Conservation (phyloP, 148 eudicot species). For the Limonium bicolor region DNA sequence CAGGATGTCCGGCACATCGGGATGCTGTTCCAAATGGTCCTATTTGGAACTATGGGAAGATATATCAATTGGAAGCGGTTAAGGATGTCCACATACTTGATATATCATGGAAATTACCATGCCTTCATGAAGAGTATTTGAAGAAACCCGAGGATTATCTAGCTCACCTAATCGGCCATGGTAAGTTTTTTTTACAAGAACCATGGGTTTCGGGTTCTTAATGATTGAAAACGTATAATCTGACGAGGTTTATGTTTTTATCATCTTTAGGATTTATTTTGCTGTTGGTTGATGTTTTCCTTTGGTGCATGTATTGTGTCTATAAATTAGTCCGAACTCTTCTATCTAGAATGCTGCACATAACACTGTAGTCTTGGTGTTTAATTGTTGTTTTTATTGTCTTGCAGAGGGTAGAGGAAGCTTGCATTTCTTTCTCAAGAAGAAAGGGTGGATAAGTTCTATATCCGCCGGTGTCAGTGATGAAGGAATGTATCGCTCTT, state of each 20-base stretch:
- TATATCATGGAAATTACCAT: conserved; percentile 85
- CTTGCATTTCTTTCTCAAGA: conserved; percentile 70
- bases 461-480: conserved; percentile 96
- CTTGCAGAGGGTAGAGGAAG: conserved; percentile 95
- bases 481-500: conserved; percentile 79
- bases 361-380: not conserved
- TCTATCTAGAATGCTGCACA: too few relatives aligned
- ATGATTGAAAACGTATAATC: too few relatives aligned
- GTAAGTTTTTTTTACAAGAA: conserved; percentile 42
- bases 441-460: conserved; percentile 83
- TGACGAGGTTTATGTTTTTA: too few relatives aligned
- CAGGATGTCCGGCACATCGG: conserved; percentile 27
- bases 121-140: conserved; percentile 62
- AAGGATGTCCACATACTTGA: conserved; percentile 87
- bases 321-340: too few relatives aligned
- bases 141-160: conserved; percentile 89
- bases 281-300: too few relatives aligned
- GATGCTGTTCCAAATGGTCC: conserved; percentile 33
- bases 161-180: conserved; percentile 94
- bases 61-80: conserved; percentile 83
- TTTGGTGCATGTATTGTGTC: too few relatives aligned
- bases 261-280: too few relatives aligned
- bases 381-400: conserved; percentile 4
- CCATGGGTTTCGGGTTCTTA: too few relatives aligned
- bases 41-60: conserved; percentile 75